Conservation (phyloP, 768 basidiomycete species). For the Hygrocybe coccinea region DNA sequence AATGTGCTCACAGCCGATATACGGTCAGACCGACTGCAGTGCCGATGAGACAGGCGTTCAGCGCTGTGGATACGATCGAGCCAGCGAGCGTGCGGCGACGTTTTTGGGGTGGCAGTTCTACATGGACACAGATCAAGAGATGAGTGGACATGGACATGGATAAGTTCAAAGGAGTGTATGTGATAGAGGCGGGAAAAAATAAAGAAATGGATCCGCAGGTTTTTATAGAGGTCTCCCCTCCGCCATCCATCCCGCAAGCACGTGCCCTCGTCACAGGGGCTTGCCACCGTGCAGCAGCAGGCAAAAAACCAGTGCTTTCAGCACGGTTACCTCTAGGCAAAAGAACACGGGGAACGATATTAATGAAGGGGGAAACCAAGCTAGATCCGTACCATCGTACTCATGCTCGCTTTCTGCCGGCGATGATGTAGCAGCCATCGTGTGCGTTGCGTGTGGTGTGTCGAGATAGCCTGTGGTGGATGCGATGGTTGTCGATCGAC, state of each 20-base stretch:
- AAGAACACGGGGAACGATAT: not conserved
- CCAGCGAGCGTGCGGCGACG: slow-evolving; percentile 70
- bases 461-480: slow-evolving; percentile 64
- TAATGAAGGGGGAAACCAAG: slow-evolving; percentile 19
- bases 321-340: not conserved
- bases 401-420: slow-evolving; percentile 33
- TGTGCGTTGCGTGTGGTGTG: slow-evolving; percentile 60
- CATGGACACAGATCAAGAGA: slow-evolving; percentile 44
- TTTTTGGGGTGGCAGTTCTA: slow-evolving; percentile 75
- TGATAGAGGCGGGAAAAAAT: slow-evolving; percentile 8
- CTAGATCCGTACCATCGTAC: slow-evolving; percentile 23
- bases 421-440: slow-evolving; percentile 38
- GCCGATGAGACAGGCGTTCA: slow-evolving; percentile 81
- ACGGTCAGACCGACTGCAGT: slow-evolving; percentile 84
- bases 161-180: slow-evolving; percentile 14
- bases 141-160: slow-evolving; percentile 15
- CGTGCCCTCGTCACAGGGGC: not conserved
- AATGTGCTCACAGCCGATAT: slow-evolving; percentile 67
- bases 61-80: slow-evolving; percentile 76
- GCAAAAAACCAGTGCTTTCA: slow-evolving; percentile 1
- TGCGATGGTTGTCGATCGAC: slow-evolving; percentile 45
- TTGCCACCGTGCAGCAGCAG: slow-evolving; percentile 9
- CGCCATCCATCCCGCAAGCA: not conserved
- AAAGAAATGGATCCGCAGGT: slow-evolving; percentile 7
- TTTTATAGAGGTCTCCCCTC: slow-evolving; percentile 6